Percentiles rank a stretch among this genome's conserved stretches.
Conservation (phyloP, 345 rosid genomes). For the Brassica incana region DNA sequence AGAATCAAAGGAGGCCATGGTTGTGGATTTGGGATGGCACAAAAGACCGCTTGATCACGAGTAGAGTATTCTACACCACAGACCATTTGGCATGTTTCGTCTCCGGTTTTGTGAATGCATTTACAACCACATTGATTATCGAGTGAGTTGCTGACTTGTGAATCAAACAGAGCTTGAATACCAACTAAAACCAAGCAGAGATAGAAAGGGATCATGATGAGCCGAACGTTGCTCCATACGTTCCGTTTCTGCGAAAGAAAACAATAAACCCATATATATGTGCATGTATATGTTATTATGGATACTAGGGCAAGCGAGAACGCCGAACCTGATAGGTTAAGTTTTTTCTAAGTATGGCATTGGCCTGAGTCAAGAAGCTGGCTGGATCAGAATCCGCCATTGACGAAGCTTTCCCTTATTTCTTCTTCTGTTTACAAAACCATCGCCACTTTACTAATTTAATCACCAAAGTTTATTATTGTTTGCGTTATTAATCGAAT, state of each 20-base stretch:
- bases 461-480: too few species aligned
- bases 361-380: slow-evolving; percentile 68
- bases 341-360: slow-evolving; percentile 83
- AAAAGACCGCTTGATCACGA: slow-evolving; percentile 47
- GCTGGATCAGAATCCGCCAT: slow-evolving; percentile 54
- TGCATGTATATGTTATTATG: not conserved
- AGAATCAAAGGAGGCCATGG: slow-evolving; percentile 83
- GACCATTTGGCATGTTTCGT: slow-evolving; percentile 49
- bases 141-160: slow-evolving; percentile 30
- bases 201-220: slow-evolving; percentile 65
- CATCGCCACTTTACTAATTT: too few species aligned
- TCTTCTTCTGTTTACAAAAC: too few species aligned
- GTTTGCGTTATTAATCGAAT: too few species aligned
- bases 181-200: slow-evolving; percentile 62
- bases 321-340: slow-evolving; percentile 68
- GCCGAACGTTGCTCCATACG: slow-evolving; percentile 59
- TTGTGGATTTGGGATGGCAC: slow-evolving; percentile 59
- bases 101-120: slow-evolving; percentile 46
- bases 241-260: slow-evolving; percentile 61
- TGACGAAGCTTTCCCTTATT: slow-evolving; percentile 21
- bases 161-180: slow-evolving; percentile 51
- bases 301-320: not conserved
- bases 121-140: slow-evolving; percentile 58
- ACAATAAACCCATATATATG: not conserved
- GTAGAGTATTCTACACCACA: slow-evolving; percentile 69